Evolutionary conservation across 441 rosid species (phyloP), one percentile per base, ranked within the genome.

Genomic region (Hura crepitans): DNA sequence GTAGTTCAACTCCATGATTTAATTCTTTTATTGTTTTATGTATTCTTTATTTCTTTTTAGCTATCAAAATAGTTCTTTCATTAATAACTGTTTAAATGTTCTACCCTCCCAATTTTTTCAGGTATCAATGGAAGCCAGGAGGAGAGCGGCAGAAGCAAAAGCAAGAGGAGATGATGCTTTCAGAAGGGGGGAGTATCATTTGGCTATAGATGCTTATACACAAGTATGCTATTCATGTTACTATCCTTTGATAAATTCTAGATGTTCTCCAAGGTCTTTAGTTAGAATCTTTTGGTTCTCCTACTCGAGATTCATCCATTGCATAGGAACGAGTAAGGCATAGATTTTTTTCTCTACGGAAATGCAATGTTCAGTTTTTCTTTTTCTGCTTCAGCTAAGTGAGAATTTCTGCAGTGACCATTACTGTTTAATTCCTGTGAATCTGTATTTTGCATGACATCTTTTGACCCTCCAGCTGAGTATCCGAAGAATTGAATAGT

Each of bases 91-190:
- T 30, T 4, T 56, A 17, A 11, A 42, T 56, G 35, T 17, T 39
- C 14, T 23, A 28, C 56, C 14, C 25, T 14, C 22, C 10, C 56
- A 78, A 67, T 62, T 71, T 49, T 35, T 71, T 60, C 80, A 93
- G 96, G 96, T 90, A 74, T 74, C 91, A 28, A 83, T 85, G 25
- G 97, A 90, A 84, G 88, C 87, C 53, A 94, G 87, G 82, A 80
- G 80, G 74, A 90, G 84, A 82, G 96, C 97, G 25, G 96, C 87
- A 25, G 99, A 91, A 82, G 96, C 97, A 58, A 94, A 94, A 85
- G 78, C 89, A 65, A 87, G 99, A 86, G 98, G 88, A 80, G 86
- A 87, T 62, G 97, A 94, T 54, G 97, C 97, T 39, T 91, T 89
- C 74, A 79, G 72, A 66, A 83, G 85, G 72, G 83, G 88, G 67